Base-by-base conservation (phyloP, 805 yeast species). In the Lipomyces orientalis region DNA sequence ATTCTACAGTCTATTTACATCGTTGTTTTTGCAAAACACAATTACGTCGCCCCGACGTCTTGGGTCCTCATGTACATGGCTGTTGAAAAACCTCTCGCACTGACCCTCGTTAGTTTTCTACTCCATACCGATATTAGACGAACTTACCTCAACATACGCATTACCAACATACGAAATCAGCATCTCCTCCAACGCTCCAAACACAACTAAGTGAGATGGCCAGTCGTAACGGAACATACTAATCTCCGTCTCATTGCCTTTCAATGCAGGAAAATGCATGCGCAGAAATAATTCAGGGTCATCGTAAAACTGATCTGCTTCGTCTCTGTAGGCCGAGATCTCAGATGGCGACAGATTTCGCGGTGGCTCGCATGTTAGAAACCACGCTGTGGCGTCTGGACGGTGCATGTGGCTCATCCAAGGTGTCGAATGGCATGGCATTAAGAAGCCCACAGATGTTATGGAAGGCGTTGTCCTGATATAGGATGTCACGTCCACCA, bases 351-450 rank as follows among this genome's bases (percentile, higher is more conserved):
- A 51, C 25, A 72, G 39, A 6, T 83, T 84, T 22, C 87, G 76
- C 0, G 99, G 98, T 0, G 99, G 99, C 65, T 92, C 96, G 77
- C 99, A 95, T 0, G 97, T 87, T 54, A 95, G 80, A 64, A 89
- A 88, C 97, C 97, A 90, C 0, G 88, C 83, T 0, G 76, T 72
- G 3, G 84, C 75, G 34, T 81, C 83, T 9, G 80, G 76, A 29
- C 90, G 79, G 75, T 93, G 97, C 54, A 95, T 78, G 75, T 90
- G 87, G 33, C 95, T 86, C 75, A 92, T 97, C 88, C 95, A 90
- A 1, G 99, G 99, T 0, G 98, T 94, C 0, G 98, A 93, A 77
- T 95, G 99, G 74, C 99, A 95, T 0, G 99, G 99, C 75, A 93
- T 92, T 16, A 95, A 77, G 73, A 95, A 91, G 0, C 97, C 97